These are phyloP conservation scores for Albifimbria verrucaria DNA, from an alignment of 2,329 filamentous ascomycete genomes.

Conservation along the genomic window DNA sequence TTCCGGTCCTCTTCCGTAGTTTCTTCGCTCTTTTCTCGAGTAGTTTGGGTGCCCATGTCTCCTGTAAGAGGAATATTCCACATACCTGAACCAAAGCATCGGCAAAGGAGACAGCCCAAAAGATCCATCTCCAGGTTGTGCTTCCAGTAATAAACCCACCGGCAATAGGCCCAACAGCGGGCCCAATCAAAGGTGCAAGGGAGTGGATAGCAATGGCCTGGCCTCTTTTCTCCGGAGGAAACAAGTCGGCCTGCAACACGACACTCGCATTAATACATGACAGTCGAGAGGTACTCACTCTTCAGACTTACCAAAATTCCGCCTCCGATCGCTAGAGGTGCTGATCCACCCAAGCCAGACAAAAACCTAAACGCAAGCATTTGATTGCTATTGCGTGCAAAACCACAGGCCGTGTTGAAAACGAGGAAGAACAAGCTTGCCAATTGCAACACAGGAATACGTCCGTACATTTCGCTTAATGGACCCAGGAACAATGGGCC, in stretches of 20 bases:
- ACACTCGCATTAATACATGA: background rate
- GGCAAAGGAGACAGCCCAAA: slow-evolving; percentile 38
- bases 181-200: slow-evolving; percentile 40
- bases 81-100: slow-evolving; percentile 29
- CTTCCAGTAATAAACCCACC: slow-evolving; percentile 36
- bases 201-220: slow-evolving; percentile 29
- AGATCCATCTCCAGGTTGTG: slow-evolving; percentile 41
- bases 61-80: slow-evolving; percentile 33
- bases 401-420: slow-evolving; percentile 52
- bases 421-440: slow-evolving; percentile 49
- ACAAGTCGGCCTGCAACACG: slow-evolving; percentile 40
- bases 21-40: slow-evolving; percentile 22
- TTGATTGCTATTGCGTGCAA: slow-evolving; percentile 40
- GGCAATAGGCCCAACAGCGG: slow-evolving; percentile 38
- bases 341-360: slow-evolving; percentile 42
- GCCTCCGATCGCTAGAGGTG: slow-evolving; percentile 37
- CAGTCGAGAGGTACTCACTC: background rate
- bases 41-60: slow-evolving; percentile 35
- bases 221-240: slow-evolving; percentile 37
- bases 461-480: slow-evolving; percentile 49
- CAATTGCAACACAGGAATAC: slow-evolving; percentile 39
- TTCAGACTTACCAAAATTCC: background rate
- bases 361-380: slow-evolving; percentile 49
- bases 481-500: slow-evolving; percentile 51
- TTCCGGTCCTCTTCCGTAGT: slow-evolving; percentile 25